phyloP scores from a whole-genome alignment of 208 protist genomes.

The Phytomonas serpens region DNA sequence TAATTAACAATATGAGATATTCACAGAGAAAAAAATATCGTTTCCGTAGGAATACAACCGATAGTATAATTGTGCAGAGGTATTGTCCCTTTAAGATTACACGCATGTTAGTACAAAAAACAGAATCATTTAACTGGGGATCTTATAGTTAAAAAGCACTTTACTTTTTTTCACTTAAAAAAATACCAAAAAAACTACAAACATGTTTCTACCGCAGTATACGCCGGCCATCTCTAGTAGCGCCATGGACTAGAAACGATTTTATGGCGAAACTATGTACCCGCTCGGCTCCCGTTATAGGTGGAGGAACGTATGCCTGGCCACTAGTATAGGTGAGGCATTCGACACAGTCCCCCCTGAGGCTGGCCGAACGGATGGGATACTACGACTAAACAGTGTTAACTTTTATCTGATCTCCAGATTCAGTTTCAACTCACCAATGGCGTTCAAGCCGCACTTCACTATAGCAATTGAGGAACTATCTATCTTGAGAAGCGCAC shows the following conservation, averaged over 20 bases:
- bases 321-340: slow-evolving; percentile 3
- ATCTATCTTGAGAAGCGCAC: no score
- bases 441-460: no score
- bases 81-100: slow-evolving; percentile 1
- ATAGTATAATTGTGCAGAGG: no score
- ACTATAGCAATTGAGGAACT: no score
- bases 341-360: background rate
- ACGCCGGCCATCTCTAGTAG: background rate
- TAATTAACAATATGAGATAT: slow-evolving; percentile 7
- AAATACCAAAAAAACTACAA: slow-evolving; percentile 2
- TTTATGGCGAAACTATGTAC: slow-evolving; percentile 4
- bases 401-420: no score
- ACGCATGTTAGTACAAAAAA: slow-evolving; percentile 2
- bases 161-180: slow-evolving; percentile 3
- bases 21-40: slow-evolving; percentile 3
- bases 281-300: background rate
- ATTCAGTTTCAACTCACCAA: no score
- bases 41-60: background rate
- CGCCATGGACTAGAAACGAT: background rate
- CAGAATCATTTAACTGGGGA: slow-evolving; percentile 1
- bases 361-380: no score
- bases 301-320: background rate
- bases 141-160: slow-evolving; percentile 3
- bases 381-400: no score
- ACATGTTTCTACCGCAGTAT: slow-evolving; percentile 2